phyloP scores from a whole-genome alignment of 2,329 filamentous ascomycete genomes.

The Penicillium sp. region DNA sequence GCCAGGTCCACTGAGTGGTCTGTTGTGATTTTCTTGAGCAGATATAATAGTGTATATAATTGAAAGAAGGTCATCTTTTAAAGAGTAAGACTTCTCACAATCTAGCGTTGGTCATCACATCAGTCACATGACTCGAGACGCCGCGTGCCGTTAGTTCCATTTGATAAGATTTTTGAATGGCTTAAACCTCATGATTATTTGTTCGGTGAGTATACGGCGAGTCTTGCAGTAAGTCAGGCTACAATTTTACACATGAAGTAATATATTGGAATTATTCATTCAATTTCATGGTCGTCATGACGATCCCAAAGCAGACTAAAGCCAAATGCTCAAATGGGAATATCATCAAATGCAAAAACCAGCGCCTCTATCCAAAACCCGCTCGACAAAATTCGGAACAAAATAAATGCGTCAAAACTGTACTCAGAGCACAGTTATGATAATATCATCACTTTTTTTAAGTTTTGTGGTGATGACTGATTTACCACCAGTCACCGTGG shows the following conservation, averaged over 20 bases:
- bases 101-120: no score
- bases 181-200: no score
- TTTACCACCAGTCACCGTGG: constrained; percentile 88
- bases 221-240: not conserved
- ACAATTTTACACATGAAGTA: not conserved
- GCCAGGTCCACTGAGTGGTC: no score
- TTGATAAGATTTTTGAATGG: no score
- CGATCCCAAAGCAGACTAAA: constrained; percentile 19
- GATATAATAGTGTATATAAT: no score
- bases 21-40: no score
- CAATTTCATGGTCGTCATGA: constrained; percentile 28
- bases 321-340: constrained; percentile 23
- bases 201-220: no score
- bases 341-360: constrained; percentile 29
- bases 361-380: constrained; percentile 34
- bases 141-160: no score
- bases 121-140: no score
- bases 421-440: constrained; percentile 6
- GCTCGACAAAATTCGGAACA: constrained; percentile 24
- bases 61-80: no score
- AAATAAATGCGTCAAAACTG: constrained; percentile 23
- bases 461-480: constrained; percentile 9
- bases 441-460: constrained; percentile 15
- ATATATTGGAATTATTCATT: constrained; percentile 14
- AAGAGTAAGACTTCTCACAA: no score